Percentiles rank a stretch among this genome's conserved stretches.
phyloP scores from a whole-genome alignment of 2,329 filamentous ascomycete species.

The Huntiella abstrusa region DNA sequence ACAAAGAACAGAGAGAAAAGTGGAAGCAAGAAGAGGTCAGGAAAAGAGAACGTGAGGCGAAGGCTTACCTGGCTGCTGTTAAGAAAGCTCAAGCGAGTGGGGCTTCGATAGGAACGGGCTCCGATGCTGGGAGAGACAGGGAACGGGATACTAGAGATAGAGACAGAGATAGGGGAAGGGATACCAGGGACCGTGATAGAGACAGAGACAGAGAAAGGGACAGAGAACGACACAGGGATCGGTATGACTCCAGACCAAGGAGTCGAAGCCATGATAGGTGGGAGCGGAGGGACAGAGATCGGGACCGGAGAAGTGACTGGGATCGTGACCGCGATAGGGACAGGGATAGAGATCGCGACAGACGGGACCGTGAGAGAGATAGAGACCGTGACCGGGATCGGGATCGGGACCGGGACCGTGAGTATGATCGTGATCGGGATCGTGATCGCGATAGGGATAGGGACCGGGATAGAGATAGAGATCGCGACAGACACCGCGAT shows the following conservation, averaged over 20 bases:
- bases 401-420: slow-evolving; percentile 13
- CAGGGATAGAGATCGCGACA: slow-evolving; percentile 17
- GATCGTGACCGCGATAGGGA: slow-evolving; percentile 15
- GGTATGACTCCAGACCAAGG: slow-evolving; percentile 16
- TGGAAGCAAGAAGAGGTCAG: slow-evolving; percentile 44
- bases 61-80: slow-evolving; percentile 43
- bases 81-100: slow-evolving; percentile 32
- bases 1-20: slow-evolving; percentile 31
- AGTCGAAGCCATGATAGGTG: slow-evolving; percentile 17
- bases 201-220: slow-evolving; percentile 13
- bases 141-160: slow-evolving; percentile 12
- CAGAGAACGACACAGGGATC: slow-evolving; percentile 18
- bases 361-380: slow-evolving; percentile 14
- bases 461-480: slow-evolving; percentile 15
- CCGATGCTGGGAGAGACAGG: slow-evolving; percentile 12
- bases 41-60: slow-evolving; percentile 44
- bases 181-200: neutral
- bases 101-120: slow-evolving; percentile 30
- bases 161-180: neutral
- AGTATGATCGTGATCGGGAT: slow-evolving; percentile 14
- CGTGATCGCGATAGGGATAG: slow-evolving; percentile 15
- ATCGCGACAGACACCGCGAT: slow-evolving; percentile 12
- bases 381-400: slow-evolving; percentile 18
- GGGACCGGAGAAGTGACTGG: slow-evolving; percentile 19
- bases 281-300: slow-evolving; percentile 16